These are phyloP conservation scores for Gamsiella multidivaricata DNA, from an alignment of 192 early-diverging fungal genomes.

Conservation along the genomic window DNA sequence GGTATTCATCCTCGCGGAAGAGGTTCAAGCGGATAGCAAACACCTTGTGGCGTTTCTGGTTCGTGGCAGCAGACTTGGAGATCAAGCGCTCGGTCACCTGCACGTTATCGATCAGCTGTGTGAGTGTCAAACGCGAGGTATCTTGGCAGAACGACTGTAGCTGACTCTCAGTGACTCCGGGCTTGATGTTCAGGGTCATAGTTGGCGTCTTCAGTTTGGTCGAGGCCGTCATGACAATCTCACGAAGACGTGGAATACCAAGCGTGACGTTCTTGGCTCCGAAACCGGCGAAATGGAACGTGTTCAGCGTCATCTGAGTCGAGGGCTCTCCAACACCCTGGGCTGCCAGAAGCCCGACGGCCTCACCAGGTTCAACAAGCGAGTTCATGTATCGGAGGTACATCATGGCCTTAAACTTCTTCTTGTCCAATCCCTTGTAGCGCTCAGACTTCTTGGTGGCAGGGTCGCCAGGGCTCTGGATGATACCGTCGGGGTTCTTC, in stretches of 20 bases:
- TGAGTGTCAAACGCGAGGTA: slow-evolving; percentile 80
- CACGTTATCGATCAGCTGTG: slow-evolving; percentile 89
- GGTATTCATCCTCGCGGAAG: slow-evolving; percentile 84
- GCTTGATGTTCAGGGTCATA: slow-evolving; percentile 88
- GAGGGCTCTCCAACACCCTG: slow-evolving; percentile 99
- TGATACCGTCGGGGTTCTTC: slow-evolving; percentile 78
- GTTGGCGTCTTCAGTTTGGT: slow-evolving; percentile 89
- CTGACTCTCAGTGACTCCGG: slow-evolving; percentile 73
- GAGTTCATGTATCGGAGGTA: slow-evolving; percentile 94
- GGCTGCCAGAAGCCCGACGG: slow-evolving; percentile 96
- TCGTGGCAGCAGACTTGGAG: slow-evolving; percentile 56
- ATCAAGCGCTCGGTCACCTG: slow-evolving; percentile 82
- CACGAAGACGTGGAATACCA: slow-evolving; percentile 99
- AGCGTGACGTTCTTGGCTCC: slow-evolving; percentile 99
- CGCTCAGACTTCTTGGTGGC: slow-evolving; percentile 68
- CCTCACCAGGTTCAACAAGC: slow-evolving; percentile 97
- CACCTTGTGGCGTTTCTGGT: slow-evolving; percentile 73
- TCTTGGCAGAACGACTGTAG: slow-evolving; percentile 73
- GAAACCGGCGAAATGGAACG: slow-evolving; percentile 97
- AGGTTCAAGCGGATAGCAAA: slow-evolving; percentile 86
- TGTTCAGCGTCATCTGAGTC: slow-evolving; percentile 99
- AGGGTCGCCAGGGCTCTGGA: slow-evolving; percentile 53
- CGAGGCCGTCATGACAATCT: slow-evolving; percentile 99
- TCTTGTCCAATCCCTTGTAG: slow-evolving; percentile 63
- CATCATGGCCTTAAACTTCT: slow-evolving; percentile 92